These are phyloP conservation scores for Cercospora zeina DNA, from an alignment of 2,329 filamentous ascomycete genomes.

Conservation along the genomic window DNA sequence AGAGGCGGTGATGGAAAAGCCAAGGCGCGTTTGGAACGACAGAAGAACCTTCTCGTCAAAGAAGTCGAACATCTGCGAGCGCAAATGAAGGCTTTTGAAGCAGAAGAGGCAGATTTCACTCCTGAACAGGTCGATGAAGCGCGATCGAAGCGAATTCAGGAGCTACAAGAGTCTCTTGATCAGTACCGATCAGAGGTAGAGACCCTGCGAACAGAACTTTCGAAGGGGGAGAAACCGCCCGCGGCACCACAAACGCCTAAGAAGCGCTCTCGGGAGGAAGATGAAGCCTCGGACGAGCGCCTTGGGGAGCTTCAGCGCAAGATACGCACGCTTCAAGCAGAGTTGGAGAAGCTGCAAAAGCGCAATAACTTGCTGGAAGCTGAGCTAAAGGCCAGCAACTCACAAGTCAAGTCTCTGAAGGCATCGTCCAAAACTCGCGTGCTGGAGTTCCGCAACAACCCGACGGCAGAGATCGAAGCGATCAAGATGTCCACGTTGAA, in stretches of 20 bases:
- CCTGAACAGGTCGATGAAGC: conserved; percentile 74
- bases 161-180: conserved; percentile 83
- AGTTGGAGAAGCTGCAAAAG: conserved; percentile 68
- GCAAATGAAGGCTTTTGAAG: conserved; percentile 82
- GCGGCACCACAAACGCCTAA: conserved; percentile 62
- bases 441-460: conserved; percentile 85
- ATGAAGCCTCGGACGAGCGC: conserved; percentile 64
- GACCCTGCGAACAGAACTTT: conserved; percentile 71
- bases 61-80: conserved; percentile 93
- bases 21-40: conserved; percentile 76
- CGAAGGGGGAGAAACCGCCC: conserved; percentile 57
- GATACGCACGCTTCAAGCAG: conserved; percentile 80
- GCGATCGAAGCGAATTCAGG: conserved; percentile 71
- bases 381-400: conserved; percentile 69
- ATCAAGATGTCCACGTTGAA: conserved; percentile 79
- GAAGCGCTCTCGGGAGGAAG: conserved; percentile 45
- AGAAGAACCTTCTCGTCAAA: conserved; percentile 80
- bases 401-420: conserved; percentile 69
- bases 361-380: conserved; percentile 69
- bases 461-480: conserved; percentile 79
- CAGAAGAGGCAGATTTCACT: conserved; percentile 83
- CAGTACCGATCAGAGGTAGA: conserved; percentile 81
- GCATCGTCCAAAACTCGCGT: conserved; percentile 75
- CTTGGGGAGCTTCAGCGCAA: conserved; percentile 83
- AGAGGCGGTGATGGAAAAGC: conserved; percentile 63